phyloP scores from a whole-genome alignment of 2,329 filamentous ascomycete species.

The Ophiostoma quercus region DNA sequence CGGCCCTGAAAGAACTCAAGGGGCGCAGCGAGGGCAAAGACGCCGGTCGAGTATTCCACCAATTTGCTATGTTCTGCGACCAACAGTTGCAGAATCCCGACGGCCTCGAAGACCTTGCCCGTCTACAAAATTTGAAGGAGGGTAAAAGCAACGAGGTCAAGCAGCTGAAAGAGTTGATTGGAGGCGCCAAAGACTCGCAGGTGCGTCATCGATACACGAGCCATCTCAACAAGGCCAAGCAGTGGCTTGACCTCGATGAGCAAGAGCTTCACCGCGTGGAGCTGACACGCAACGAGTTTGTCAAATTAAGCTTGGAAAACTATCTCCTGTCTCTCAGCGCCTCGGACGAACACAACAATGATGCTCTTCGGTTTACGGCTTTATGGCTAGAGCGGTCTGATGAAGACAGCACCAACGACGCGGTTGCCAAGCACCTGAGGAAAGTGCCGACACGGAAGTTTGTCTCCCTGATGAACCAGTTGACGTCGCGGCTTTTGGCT shows the following conservation, averaged over 20 bases:
- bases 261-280: slow-evolving; percentile 76
- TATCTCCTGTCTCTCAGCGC: slow-evolving; percentile 80
- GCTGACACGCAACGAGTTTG: slow-evolving; percentile 70
- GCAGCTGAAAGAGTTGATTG: slow-evolving; percentile 61
- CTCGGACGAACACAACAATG: slow-evolving; percentile 83
- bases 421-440: slow-evolving; percentile 63
- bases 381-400: slow-evolving; percentile 86
- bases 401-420: slow-evolving; percentile 69
- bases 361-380: slow-evolving; percentile 85
- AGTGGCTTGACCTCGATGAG: slow-evolving; percentile 86
- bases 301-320: slow-evolving; percentile 86
- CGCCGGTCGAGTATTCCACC: slow-evolving; percentile 84
- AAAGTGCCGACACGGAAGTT: slow-evolving; percentile 88
- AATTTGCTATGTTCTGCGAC: slow-evolving; percentile 93
- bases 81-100: slow-evolving; percentile 85
- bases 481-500: slow-evolving; percentile 84
- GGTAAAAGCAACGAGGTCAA: slow-evolving; percentile 75
- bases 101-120: slow-evolving; percentile 73
- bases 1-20: slow-evolving; percentile 75
- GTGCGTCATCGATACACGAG: slow-evolving; percentile 53
- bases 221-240: slow-evolving; percentile 66
- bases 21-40: slow-evolving; percentile 62
- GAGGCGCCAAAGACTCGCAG: slow-evolving; percentile 47
- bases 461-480: slow-evolving; percentile 86
- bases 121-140: slow-evolving; percentile 72